Evolutionary conservation across 2,329 filamentous ascomycete genomes (phyloP).

Genomic region (Hypoxylon sp.): DNA sequence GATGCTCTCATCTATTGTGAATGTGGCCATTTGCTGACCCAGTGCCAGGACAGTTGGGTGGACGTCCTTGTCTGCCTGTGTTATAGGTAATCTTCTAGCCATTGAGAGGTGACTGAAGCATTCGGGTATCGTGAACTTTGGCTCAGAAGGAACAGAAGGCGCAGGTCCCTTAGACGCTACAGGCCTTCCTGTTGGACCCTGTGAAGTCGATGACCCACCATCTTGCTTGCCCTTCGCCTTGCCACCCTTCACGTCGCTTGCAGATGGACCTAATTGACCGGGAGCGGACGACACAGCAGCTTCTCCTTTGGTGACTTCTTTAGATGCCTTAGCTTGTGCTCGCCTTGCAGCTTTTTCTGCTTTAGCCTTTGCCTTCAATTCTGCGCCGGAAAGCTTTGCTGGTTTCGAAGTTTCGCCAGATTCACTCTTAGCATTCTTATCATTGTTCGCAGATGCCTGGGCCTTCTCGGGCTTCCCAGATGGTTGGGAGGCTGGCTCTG

Average conservation of each 20-base stretch:
- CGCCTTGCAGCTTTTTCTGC: conserved; percentile 91
- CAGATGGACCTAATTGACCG: conserved; percentile 58
- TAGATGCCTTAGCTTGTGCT: conserved; percentile 76
- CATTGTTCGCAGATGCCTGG: conserved; percentile 38
- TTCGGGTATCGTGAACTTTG: conserved; percentile 77
- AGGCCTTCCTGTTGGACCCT: conserved; percentile 51
- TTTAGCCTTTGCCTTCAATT: conserved; percentile 90
- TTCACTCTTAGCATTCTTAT: conserved; percentile 47
- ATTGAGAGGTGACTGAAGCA: conserved; percentile 88
- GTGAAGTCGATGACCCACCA: conserved; percentile 53
- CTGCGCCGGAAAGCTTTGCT: conserved; percentile 77
- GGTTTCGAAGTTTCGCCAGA: conserved; percentile 51
- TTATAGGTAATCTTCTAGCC: conserved; percentile 68
- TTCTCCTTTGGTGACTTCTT: conserved; percentile 60
- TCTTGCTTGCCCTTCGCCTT: conserved; percentile 66
- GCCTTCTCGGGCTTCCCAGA: conserved; percentile 38
- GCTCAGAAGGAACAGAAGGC: conserved; percentile 62
- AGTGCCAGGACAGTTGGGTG: conserved; percentile 88
- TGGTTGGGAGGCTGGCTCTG: conserved; percentile 41
- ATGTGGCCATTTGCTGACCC: conserved; percentile 91
- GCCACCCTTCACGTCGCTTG: conserved; percentile 62
- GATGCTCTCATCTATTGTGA: conserved; percentile 90
- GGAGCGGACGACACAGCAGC: conserved; percentile 53
- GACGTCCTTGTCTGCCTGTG: conserved; percentile 79
- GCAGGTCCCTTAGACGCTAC: conserved; percentile 54